A percentile compares a stretch with the other conserved stretches of the same genome.
Conservation (phyloP, 805 yeast species). For the Ogataea nitratoaversa region DNA sequence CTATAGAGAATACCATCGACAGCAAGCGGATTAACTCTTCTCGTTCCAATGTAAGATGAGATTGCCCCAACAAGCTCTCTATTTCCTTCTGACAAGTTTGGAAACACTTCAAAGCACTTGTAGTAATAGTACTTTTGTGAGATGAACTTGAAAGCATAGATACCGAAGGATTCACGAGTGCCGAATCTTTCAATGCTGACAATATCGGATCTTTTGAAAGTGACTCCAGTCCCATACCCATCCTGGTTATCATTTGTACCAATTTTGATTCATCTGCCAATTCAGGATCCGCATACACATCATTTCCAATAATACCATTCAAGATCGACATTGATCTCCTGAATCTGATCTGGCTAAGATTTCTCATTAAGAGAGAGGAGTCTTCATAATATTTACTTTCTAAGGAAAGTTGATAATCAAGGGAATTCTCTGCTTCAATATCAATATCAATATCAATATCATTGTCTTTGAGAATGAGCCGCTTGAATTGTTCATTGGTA, state of each 20-base stretch:
- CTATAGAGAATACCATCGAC: slow-evolving; percentile 18
- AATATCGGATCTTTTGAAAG: slow-evolving; percentile 45
- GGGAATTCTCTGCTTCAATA: neutral
- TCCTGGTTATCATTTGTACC: slow-evolving; percentile 25
- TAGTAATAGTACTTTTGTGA: neutral
- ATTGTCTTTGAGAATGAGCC: neutral
- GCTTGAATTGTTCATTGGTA: slow-evolving; percentile 11
- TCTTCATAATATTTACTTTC: neutral
- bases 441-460: neutral
- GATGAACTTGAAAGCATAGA: neutral
- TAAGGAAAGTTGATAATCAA: neutral
- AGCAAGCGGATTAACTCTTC: slow-evolving; percentile 15
- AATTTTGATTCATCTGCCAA: slow-evolving; percentile 16
- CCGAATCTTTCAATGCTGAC: slow-evolving; percentile 47
- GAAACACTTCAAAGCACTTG: slow-evolving; percentile 1
- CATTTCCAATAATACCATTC: slow-evolving; percentile 5
- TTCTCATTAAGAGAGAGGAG: neutral
- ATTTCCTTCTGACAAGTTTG: slow-evolving; percentile 1
- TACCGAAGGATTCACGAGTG: slow-evolving; percentile 41
- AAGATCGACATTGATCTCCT: slow-evolving; percentile 11
- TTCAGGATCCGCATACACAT: slow-evolving; percentile 9
- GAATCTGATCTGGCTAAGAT: slow-evolving; percentile 11
- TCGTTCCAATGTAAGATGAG: slow-evolving; percentile 6
- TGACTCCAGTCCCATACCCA: slow-evolving; percentile 27
- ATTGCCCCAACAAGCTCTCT: neutral